Evolutionary conservation across 2,329 filamentous ascomycete species (phyloP), one percentile per base, ranked within the genome.

Genomic region (Colletotrichum falcatum): DNA sequence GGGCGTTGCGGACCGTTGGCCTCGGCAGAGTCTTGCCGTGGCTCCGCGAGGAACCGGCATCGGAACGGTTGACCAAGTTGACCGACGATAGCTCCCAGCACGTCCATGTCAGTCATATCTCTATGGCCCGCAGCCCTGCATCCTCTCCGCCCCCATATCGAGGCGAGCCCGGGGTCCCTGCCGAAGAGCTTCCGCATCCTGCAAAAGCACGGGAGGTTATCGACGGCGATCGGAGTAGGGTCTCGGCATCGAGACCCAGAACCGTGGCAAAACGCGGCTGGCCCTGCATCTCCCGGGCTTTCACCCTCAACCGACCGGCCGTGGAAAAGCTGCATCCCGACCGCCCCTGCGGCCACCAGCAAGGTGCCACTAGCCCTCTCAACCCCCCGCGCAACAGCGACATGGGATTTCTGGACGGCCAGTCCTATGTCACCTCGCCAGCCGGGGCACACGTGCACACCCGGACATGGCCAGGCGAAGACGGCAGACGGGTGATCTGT

Each of bases 21-120:
- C 74, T 87, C 1, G 84, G 82, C 37, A 78, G 71, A 33, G 20
- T 85, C 23, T 87, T 85, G 70, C 83, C 85, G 0, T 71, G 72
- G 5, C 79, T 87, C 6, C 71, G 77, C 9, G 69, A 81, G 14
- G 75, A 76, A 55, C 78, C 79, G 61, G 74, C 23, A n/a, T 28
- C 42, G 33, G 16, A 35, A 8, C 16, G 8, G 30, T 20, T 48
- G 23, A 46, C 30, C 14, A 58, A 67, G 37, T 39, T 30, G 16
- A 7, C 35, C 6, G 33, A 28, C 9, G 30, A 44, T n/a, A 39
- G 12, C 44, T 37, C 55, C n/a, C 48, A 65, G 14, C 26, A 55
- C 49, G 44, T 26, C 18, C 48, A 48, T 39, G 20, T 61, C 33
- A 42, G 49, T 26, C 61, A 61, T 23, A n/a, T 44, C 55, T 53